A percentile compares a stretch with the other conserved stretches of the same genome.
Evolutionary conservation across 164 flowering plant species (phyloP).

Genomic region (Magnolia sinica): DNA sequence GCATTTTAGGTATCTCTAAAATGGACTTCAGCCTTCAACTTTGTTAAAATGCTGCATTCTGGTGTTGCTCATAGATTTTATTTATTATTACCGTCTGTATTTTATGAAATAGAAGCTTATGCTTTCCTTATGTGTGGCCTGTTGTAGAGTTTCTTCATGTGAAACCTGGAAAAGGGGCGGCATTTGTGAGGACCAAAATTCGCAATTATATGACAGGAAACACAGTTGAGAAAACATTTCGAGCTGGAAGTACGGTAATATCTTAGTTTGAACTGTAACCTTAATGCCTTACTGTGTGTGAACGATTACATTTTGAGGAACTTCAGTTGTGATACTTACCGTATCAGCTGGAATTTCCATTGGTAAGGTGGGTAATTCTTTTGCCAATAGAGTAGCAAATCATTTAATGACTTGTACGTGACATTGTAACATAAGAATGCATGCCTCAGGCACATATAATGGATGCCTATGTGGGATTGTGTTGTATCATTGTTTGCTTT

Average conservation of each 20-base stretch:
- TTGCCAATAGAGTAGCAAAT: too few relatives aligned
- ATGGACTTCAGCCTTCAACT: too few relatives aligned
- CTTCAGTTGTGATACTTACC: background rate
- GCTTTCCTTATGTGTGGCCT: background rate
- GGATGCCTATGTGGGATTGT: too few relatives aligned
- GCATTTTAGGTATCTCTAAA: too few relatives aligned
- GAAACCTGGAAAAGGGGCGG: constrained; percentile 99
- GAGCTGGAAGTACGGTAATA: constrained; percentile 82
- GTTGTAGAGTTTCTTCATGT: constrained; percentile 93
- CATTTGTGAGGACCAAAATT: constrained; percentile 93
- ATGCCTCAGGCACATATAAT: too few relatives aligned
- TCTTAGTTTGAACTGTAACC: background rate
- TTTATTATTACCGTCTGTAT: background rate
- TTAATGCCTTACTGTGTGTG: background rate
- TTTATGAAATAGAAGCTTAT: constrained; percentile 1
- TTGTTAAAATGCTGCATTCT: too few relatives aligned
- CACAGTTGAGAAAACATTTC: constrained; percentile 87
- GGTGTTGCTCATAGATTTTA: background rate
- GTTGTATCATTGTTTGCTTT: too few relatives aligned
- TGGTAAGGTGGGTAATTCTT: too few relatives aligned
- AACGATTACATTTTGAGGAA: background rate
- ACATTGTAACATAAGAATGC: too few relatives aligned
- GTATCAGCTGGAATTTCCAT: too few relatives aligned
- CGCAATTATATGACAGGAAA: constrained; percentile 78
- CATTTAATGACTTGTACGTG: too few relatives aligned